phyloP scores from a whole-genome alignment of 2,329 filamentous ascomycete species.

The Colletotrichum sp. region DNA sequence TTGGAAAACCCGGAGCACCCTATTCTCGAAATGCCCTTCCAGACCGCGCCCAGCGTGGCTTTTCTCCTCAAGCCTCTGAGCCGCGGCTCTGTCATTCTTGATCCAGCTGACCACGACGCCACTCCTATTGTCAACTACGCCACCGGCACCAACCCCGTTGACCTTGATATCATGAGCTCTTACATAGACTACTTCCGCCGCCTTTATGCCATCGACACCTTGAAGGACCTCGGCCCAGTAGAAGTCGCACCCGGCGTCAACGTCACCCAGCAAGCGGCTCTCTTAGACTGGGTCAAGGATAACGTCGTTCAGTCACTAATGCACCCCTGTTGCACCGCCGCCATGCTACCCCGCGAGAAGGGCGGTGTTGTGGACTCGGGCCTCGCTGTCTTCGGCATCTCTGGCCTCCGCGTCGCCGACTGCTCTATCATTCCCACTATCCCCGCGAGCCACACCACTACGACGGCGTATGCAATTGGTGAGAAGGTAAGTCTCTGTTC shows the following conservation, averaged over 20 bases:
- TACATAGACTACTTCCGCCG: conserved; percentile 34
- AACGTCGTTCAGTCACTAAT: conserved; percentile 40
- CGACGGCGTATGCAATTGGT: conserved; percentile 59
- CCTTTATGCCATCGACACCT: conserved; percentile 31
- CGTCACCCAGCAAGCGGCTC: conserved; percentile 21
- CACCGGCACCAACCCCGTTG: conserved; percentile 38
- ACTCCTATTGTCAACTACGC: conserved; percentile 37
- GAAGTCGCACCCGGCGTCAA: conserved; percentile 32
- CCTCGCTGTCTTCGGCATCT: conserved; percentile 37
- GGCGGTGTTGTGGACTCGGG: conserved; percentile 40
- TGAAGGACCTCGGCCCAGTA: conserved; percentile 29
- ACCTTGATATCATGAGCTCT: conserved; percentile 37
- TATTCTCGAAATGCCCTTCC: too few species aligned
- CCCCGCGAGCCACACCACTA: conserved; percentile 42
- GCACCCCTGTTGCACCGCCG: conserved; percentile 46
- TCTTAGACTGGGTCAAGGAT: conserved; percentile 28
- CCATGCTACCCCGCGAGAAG: conserved; percentile 45
- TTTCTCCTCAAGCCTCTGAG: conserved; percentile 33
- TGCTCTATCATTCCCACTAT: conserved; percentile 29
- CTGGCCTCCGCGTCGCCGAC: conserved; percentile 35
- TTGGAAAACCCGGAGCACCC: too few species aligned
- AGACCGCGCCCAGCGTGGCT: too few species aligned
- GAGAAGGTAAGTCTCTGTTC: conserved; percentile 40
- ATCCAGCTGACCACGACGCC: conserved; percentile 25
- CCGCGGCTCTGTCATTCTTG: conserved; percentile 36